Base-by-base conservation (phyloP, 2,329 filamentous ascomycete species). In the Pseudocercospora cruenta region DNA sequence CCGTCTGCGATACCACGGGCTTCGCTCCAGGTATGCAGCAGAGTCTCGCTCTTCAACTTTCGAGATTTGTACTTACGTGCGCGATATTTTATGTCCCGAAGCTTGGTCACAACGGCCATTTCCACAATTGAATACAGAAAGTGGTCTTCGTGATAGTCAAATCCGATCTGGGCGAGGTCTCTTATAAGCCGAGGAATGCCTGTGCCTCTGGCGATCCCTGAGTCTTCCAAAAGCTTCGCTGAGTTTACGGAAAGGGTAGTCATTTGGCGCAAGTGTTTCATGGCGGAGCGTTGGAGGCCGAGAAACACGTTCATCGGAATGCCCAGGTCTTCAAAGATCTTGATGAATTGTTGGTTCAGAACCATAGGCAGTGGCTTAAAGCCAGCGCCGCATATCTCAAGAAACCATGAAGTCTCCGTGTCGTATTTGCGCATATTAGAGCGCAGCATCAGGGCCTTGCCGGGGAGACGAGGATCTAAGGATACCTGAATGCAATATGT, bases 361-460 rank as follows among this genome's bases (percentile, higher is more conserved):
- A 88, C 86, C 70, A 94, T 82, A 0, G 86, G 86, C 6, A 94
- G 83, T 0, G 91, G 89, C 59, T 84, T 87, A 43, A 87, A 87
- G 0, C 88, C 88, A 49, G 87, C 84, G 55, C 90, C 90, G 73
- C 91, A 94, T 53, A 93, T 91, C 66, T 90, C 91, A 1, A 94
- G 81, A 59, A 90, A 84, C 4, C 75, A 76, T 1, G 75, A 79
- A 45, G 86, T 82, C 0, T 80, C 73, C 60, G 87, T 88, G 1
- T 83, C 75, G 69, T 95, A 96, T 72, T 96, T 96, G 63, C 86
- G 82, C 93, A 96, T 96, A 4, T 91, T 94, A 0, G 83, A 79
- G 1, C 93, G 86, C 21, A 96, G 79, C 28, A 81, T 80, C 45
- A 96, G 81, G 1, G 82, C 74, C 31, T 85, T 83, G 0, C 89